These are phyloP conservation scores for Rhizomucor pusillus DNA, from an alignment of 371 early-diverging fungal species.

Conservation along the genomic window DNA sequence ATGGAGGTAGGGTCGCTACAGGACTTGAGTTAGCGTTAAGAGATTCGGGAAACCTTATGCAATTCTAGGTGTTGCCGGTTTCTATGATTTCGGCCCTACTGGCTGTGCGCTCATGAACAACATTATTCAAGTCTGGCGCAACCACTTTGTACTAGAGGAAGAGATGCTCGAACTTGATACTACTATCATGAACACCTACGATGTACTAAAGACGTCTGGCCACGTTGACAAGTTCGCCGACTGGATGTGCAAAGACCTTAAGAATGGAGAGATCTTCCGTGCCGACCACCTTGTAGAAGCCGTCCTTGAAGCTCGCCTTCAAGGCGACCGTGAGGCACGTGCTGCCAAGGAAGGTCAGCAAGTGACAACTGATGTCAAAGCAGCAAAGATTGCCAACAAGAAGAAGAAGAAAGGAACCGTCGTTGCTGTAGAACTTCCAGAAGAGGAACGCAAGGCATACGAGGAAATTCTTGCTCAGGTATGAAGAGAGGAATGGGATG, in stretches of 20 bases:
- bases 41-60: neutral
- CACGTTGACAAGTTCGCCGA: conserved; percentile 99
- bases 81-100: conserved; percentile 99
- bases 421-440: conserved; percentile 67
- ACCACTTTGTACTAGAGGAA: conserved; percentile 98
- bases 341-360: conserved; percentile 52
- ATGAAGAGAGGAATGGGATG: neutral
- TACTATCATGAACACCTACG: conserved; percentile 95
- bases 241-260: conserved; percentile 95
- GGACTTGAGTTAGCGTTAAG: neutral
- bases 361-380: conserved; percentile 24
- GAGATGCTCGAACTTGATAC: conserved; percentile 99
- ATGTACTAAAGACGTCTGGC: conserved; percentile 98
- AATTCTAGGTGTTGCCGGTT: conserved; percentile 87
- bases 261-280: conserved; percentile 95
- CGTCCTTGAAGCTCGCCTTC: conserved; percentile 86
- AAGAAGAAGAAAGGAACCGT: conserved; percentile 73
- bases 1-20: conserved; percentile 72
- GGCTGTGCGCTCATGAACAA: conserved; percentile 96
- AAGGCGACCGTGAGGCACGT: conserved; percentile 76
- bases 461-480: conserved; percentile 85
- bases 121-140: conserved; percentile 91
- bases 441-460: conserved; percentile 67
- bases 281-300: conserved; percentile 99
- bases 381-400: conserved; percentile 50